These are phyloP conservation scores for Saccharata proteae DNA, from an alignment of 2,329 filamentous ascomycete species.

Conservation along the genomic window DNA sequence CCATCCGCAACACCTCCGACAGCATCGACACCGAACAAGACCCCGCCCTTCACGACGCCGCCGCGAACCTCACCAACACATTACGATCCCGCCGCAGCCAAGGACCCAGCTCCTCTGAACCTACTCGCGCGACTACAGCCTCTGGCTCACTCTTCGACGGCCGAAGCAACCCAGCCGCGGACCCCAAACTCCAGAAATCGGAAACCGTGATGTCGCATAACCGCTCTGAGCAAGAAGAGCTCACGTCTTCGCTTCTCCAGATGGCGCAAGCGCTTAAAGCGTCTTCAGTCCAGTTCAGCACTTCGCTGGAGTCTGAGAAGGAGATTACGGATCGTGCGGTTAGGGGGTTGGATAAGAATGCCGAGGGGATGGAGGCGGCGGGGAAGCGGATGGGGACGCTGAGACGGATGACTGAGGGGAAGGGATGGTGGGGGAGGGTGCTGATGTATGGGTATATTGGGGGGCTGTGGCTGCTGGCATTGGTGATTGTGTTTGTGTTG, in stretches of 20 bases:
- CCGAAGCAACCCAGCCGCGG: constrained; percentile 12
- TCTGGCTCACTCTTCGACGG: constrained; percentile 27
- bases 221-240: constrained; percentile 67
- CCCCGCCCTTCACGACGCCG: constrained; percentile 21
- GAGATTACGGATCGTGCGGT: constrained; percentile 59
- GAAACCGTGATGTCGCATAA: constrained; percentile 68
- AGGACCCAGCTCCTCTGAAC: constrained; percentile 12
- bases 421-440: constrained; percentile 75
- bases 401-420: constrained; percentile 71
- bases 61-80: constrained; percentile 21
- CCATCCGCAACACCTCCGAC: constrained; percentile 16
- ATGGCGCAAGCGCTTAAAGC: constrained; percentile 70
- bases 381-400: constrained; percentile 66
- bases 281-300: constrained; percentile 59
- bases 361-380: constrained; percentile 63
- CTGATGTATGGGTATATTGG: constrained; percentile 76
- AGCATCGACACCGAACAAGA: constrained; percentile 22
- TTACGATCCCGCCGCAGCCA: constrained; percentile 17
- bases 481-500: constrained; percentile 71
- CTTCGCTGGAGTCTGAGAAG: constrained; percentile 62
- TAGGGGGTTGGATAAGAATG: constrained; percentile 65
- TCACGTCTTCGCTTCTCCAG: constrained; percentile 68
- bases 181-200: constrained; percentile 19
- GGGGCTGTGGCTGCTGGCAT: constrained; percentile 63
- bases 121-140: constrained; percentile 15